Evolutionary conservation across 345 rosid genomes (phyloP), one percentile per base, ranked within the genome.

Genomic region (Pistacia vera): DNA sequence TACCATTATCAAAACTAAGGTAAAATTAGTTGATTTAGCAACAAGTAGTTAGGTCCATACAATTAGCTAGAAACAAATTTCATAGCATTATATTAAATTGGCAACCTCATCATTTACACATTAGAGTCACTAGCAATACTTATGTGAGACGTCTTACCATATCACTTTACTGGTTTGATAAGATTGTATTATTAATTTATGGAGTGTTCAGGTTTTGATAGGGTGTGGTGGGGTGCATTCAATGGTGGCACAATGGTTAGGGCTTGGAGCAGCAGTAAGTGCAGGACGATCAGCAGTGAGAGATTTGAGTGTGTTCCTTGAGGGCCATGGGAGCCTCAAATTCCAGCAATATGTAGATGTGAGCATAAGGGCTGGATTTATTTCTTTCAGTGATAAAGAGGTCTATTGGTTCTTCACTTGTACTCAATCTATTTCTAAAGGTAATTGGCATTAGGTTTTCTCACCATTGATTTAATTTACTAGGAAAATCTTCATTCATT

Each of bases 221-320:
- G 87, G 87, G 16, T 88, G 91, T 35, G 87, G 80, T 33, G 89
- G 91, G 46, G 60, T 80, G 55, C 80, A 75, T 62, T 84, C 83
- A 8, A 18, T 36, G 33, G 84, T 81, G 58, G 85, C 87, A 25
- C 46, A 22, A 0, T 82, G 81, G 87, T 49, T 85, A 33, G 87
- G 87, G 35, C 84, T 25, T 25, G 1, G 25, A 25, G 65, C 30
- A 20, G 68, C 80, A 1, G 58, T 68, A 35, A 58, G 72, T 28
- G 77, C 86, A 4, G 85, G 89, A 2, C 70, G 87, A 75, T 77
- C 62, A 2, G 87, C 79, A 0, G 75, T 77, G 6, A 79, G 82
- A 2, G 86, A 87, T 2, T 22, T 88, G 62, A 16, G 85, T 0
- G 35, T 71, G 30, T 79, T 52, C 46, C 84, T 86, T 0, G 58